Base-by-base conservation (phyloP, 2,329 filamentous ascomycete genomes). In the Ophiostoma piceae region DNA sequence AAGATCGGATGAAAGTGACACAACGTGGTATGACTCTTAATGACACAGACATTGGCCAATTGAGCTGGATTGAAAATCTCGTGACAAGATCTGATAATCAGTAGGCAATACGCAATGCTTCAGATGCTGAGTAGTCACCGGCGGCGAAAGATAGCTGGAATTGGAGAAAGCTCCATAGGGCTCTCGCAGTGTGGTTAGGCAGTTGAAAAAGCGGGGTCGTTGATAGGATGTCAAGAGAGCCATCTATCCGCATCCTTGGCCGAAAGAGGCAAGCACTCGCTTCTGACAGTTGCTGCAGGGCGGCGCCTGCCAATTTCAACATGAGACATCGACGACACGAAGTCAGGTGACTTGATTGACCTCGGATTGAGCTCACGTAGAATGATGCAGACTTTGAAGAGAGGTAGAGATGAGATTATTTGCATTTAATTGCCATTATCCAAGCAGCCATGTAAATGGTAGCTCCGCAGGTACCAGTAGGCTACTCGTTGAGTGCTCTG, bases 171-270 rank as follows among this genome's bases (percentile, higher is more conserved):
- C 32, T 37, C 32, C 35, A 19, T 22, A 60, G 57, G 22, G 26
- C 57, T 60, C n/a, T 2, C 9, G 11, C 16, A 32, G 57, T 60
- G 57, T 6, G 22, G 11, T 32, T 60, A 57, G 51, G n/a, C 9
- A 26, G 22, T 19, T 57, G 5, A n/a, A 6, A 66, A 66, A 67
- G 65, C 65, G 65, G 65, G 65, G 65, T 67, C 22, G 51, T 29
- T 57, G 51, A 57, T 57, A 57, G 51, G 26, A 22, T 12, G 51
- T 12, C 5, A 57, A 22, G n/a, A 57, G n/a, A 60, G 54, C 6
- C 57, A 62, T 35, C 57, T 62, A 62, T 62, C 57, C 57, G 54
- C 26, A 22, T 29, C 32, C 57, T 26, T 32, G 57, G 26, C 57
- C 26, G 26, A 62, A 32, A 62, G 32, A 32, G 57, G 26, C 9